Conservation (phyloP, 768 basidiomycete genomes). For the Pleurotus sapidus region DNA sequence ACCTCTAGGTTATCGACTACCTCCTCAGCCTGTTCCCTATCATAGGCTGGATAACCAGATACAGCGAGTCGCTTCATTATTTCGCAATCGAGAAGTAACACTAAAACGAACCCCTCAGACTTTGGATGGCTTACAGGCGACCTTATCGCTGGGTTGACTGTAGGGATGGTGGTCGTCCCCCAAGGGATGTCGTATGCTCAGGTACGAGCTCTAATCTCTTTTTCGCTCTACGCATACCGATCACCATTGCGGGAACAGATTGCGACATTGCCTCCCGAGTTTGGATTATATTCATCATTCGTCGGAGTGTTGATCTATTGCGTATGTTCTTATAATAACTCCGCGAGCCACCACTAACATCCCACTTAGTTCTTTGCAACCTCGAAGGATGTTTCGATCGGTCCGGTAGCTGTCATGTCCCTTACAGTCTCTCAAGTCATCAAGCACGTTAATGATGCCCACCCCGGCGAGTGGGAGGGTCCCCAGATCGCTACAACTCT, state of each 20-base stretch:
- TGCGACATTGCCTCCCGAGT: conserved; percentile 82
- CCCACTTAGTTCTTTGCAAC: conserved; percentile 83
- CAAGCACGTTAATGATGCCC: conserved; percentile 47
- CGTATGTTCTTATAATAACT: conserved; percentile 37
- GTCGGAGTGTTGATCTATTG: conserved; percentile 85
- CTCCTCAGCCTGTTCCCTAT: conserved; percentile 81
- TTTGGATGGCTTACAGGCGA: conserved; percentile 83
- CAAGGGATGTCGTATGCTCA: conserved; percentile 90
- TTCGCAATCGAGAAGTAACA: not conserved
- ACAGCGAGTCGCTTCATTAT: conserved; percentile 53
- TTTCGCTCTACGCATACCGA: not conserved
- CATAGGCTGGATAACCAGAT: conserved; percentile 79
- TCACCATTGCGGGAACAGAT: conserved; percentile 40
- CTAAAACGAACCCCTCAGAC: conserved; percentile 37
- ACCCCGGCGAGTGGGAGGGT: conserved; percentile 56
- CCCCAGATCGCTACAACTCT: conserved; percentile 82
- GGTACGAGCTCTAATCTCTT: conserved; percentile 30
- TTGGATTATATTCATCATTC: conserved; percentile 93
- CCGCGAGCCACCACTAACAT: not conserved
- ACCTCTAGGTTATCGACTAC: conserved; percentile 56
- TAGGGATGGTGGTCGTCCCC: conserved; percentile 94
- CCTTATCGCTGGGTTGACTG: conserved; percentile 86
- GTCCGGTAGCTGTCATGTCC: conserved; percentile 98
- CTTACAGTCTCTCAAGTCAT: conserved; percentile 84
- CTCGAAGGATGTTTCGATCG: conserved; percentile 98